Evolutionary conservation across 345 rosid species (phyloP), one percentile per base, ranked within the genome.

Genomic region (Gossypium bickii): DNA sequence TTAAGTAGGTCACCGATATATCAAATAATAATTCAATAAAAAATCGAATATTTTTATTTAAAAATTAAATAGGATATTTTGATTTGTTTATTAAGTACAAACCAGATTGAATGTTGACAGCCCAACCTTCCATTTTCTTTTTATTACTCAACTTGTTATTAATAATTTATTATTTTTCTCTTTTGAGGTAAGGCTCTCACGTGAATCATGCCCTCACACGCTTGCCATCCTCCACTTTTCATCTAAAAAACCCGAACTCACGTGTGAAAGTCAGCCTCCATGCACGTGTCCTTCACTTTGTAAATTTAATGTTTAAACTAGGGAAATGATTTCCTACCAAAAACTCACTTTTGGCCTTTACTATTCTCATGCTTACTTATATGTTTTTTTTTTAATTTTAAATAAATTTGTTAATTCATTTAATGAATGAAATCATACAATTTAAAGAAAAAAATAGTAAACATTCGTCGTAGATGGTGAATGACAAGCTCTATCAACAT

Each of bases 191-290:
- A 67, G 5, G 66, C 78, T 87, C 93, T 13, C 80, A 90, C 88
- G 88, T 89, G 93, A 89, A 77, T 82, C 89, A 82, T 85, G 80
- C 80, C 78, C 73, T 78, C 86, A 80, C 84, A 82, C 87, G 86
- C 79, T 73, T 80, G 78, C 65, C 18, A 20, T 24, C 56, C 72
- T 10, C 34, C 73, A 15, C 64, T 58, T 41, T 68, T 68, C 70
- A 34, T 73, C 74, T 34, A 7, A 25, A 60, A 25, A 38, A 71
- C 53, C 49, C 61, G 56, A 10, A 41, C 73, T 86, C 90, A 81
- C 90, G 85, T 83, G 86, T 81, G 83, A 73, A 83, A 83, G 83
- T 71, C 76, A 22, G 78, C 77, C 77, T 72, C 59, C 45, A 15
- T 72, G 80, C 82, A 79, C 83, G 86, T 78, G 79, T 80, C 41